Evolutionary conservation across 2,329 filamentous ascomycete genomes (phyloP), one percentile per base, ranked within the genome.

Genomic region (Penicillium sp.): DNA sequence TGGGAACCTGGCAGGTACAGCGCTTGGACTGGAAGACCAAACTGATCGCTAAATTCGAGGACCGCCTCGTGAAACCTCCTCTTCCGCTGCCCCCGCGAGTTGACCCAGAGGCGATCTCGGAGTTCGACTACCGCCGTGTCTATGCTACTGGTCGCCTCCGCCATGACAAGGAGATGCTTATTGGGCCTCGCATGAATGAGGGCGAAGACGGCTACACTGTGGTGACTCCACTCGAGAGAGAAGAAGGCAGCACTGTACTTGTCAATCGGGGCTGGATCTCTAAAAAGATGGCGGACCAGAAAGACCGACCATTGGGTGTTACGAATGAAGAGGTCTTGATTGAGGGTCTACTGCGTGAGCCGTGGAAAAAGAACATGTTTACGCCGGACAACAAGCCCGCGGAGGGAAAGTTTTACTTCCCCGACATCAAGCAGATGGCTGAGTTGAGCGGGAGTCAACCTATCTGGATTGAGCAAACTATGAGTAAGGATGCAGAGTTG

Each of bases 281-380:
- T 43, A 93, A 91, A 79, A 86, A 86, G 62, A 81, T 89, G 65
- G 83, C 83, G 52, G 76, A 83, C 56, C 88, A 92, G 76, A 78
- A 77, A 61, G 77, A 80, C 52, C 78, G 91, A 36, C 77, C 82
- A 0, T 83, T 86, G 22, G 86, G 86, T 1, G 64, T 97, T 62
- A 88, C 89, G 0, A 71, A 68, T 46, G 91, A 86, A 0, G 85
- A 89, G 66, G 87, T 97, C 9, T 83, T 82, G 0, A 86, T 99
- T 2, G 87, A 96, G 75, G 94, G 94, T 0, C 68, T 99, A 71
- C 71, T 99, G 71, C 78, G 94, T 56, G 86, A 94, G 77, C 93
- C 93, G 8, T 96, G 91, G 85, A 94, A 96, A 83, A 96, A 93
- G 82, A 99, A 99, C 73, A 89, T 92, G 83, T 99, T 99, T 73